Evolutionary conservation across 805 yeast genomes (phyloP), one percentile per base, ranked within the genome.

Genomic region (Candida namnaoensis): DNA sequence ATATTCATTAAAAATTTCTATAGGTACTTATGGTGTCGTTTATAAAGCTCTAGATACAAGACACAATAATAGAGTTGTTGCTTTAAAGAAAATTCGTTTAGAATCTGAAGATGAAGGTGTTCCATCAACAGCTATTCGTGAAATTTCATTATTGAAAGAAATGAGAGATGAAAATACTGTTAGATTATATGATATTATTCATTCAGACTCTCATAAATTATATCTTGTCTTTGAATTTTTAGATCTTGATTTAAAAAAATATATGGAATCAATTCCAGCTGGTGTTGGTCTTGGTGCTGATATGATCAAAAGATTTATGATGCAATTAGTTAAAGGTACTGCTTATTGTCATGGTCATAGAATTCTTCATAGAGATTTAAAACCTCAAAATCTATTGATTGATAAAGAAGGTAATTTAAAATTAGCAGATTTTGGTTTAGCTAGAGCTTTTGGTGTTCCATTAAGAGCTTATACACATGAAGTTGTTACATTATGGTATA

Each of bases 21-120:
- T 7, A 46, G 88, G 95, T 47, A 91, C 99, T 3, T 91, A 93
- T 60, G 99, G 99, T 41, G 97, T 95, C 30, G 99, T 93, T 10
- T 93, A 93, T 66, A 93, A 91, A 61, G 99, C 99, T 1, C 70
- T 88, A 40, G 97, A 91, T 58, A 78, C 80, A 38, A 81, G 78
- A 50, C 88, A 91, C 59, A 85, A 88, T 51, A 91, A 91, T 65
- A 76, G 96, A n/a, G 78, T 88, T 37, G 99, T 93, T 33, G 99
- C 99, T 0, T 69, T 93, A 52, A 93, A 93, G 63, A 95, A 93
- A 65, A 95, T 93, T 61, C 78, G 98, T 44, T 68, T 93, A 41
- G 99, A 93, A 60, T 87, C 95, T 19, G 99, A 93, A 62, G 95
- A 88, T 61, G 99, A 93, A 61, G 99, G 99, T 15, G 97, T 95